Base-by-base conservation (phyloP, 2,329 filamentous ascomycete genomes). In the Fonsecaea erecta region DNA sequence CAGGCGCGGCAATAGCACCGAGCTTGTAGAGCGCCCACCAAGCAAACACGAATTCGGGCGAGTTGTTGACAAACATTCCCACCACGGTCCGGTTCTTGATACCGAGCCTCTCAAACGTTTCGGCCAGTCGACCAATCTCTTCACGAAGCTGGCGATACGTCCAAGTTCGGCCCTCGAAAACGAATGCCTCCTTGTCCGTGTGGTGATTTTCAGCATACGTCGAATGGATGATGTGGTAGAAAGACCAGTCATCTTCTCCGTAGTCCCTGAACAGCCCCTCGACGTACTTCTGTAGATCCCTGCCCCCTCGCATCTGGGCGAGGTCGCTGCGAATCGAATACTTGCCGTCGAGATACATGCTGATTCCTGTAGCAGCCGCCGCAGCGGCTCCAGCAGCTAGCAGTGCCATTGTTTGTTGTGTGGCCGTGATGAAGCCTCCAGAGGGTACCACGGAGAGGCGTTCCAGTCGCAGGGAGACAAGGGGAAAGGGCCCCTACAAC, bases 261-360 rank as follows among this genome's bases (percentile, higher is more conserved):
- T 68, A 62, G n/a, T 59, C 35, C 24, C 53, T 40, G 55, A 53
- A 64, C 40, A 68, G 21, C 34, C 60, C n/a, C 54, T 62, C 52
- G 9, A 55, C 55, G 51, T 58, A 48, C 24, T 61, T 58, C 32
- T 67, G 68, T 6, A 78, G 76, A 26, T 75, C 77, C 34, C 76
- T 79, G 16, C 77, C 66, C 9, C 76, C 76, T 12, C 78, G 74
- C n/a, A 90, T 75, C 11, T 73, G 72, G 0, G 73, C 71, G 14
- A 89, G 68, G 74, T 93, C 90, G 71, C 89, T 86, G 46, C 77
- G 74, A 56, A 92, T 75, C 73, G 90, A 86, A 70, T 84, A 88
- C 78, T 89, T 91, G 62, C 86, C 90, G 71, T 93, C 85, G 51
- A 90, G 77, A 70, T 91, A 90, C 18, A 83, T 82, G 51, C 84